These are phyloP conservation scores for Eutypella sp. DNA, from an alignment of 2,329 filamentous ascomycete species.

Conservation along the genomic window DNA sequence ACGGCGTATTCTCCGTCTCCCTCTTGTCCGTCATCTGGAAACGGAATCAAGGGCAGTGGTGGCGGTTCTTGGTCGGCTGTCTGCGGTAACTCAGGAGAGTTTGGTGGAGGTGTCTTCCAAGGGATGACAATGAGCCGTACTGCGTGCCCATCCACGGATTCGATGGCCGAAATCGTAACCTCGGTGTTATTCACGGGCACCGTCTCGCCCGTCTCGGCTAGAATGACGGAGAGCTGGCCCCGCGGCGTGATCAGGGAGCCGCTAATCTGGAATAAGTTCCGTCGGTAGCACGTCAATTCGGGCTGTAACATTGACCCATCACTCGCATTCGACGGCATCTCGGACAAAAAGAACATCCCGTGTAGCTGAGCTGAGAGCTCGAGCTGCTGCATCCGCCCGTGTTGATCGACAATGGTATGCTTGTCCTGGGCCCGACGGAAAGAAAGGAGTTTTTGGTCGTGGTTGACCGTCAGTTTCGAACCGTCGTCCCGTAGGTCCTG, in stretches of 20 bases:
- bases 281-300: conserved; percentile 91
- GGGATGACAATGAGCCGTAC: conserved; percentile 95
- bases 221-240: conserved; percentile 69
- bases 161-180: conserved; percentile 83
- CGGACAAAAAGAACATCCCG: conserved; percentile 84
- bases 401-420: conserved; percentile 54
- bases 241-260: conserved; percentile 79
- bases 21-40: conserved; percentile 55
- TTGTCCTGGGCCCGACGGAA: conserved; percentile 56
- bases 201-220: conserved; percentile 74
- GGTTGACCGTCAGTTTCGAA: conserved; percentile 52
- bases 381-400: conserved; percentile 56
- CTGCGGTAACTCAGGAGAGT: conserved; percentile 61
- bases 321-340: conserved; percentile 61
- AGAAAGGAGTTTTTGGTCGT: conserved; percentile 56
- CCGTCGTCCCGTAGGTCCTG: conserved; percentile 56
- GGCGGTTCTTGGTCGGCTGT: conserved; percentile 78
- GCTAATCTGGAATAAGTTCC: conserved; percentile 94
- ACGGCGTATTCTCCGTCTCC: conserved; percentile 77
- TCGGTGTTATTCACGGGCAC: conserved; percentile 80
- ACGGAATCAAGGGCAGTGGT: conserved; percentile 68
- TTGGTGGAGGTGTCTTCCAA: conserved; percentile 91
- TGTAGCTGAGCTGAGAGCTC: conserved; percentile 69
- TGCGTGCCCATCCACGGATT: conserved; percentile 87
- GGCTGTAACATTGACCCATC: conserved; percentile 60